These are phyloP conservation scores for Teratosphaeria viscida DNA, from an alignment of 2,329 filamentous ascomycete species.

Conservation along the genomic window DNA sequence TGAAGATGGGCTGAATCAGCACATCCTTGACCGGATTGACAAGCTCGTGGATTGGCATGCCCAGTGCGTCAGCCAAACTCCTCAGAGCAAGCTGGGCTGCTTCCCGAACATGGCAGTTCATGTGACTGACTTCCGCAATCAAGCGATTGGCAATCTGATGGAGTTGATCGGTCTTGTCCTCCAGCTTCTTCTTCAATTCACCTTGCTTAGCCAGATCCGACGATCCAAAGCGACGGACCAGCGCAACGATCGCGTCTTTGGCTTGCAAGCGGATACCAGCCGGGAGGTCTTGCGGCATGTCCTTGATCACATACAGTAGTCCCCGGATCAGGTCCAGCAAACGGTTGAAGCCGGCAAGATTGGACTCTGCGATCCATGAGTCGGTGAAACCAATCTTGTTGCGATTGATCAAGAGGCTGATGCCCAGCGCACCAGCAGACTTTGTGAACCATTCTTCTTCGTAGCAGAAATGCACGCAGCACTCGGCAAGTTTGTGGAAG, in stretches of 20 bases:
- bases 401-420: slow-evolving; percentile 75
- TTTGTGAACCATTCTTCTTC: slow-evolving; percentile 99
- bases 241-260: slow-evolving; percentile 63
- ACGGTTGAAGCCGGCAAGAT: slow-evolving; percentile 32
- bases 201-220: slow-evolving; percentile 64
- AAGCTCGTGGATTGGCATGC: slow-evolving; percentile 74
- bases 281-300: slow-evolving; percentile 89
- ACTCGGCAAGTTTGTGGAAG: slow-evolving; percentile 70
- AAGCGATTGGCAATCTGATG: slow-evolving; percentile 73
- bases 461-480: slow-evolving; percentile 89
- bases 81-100: slow-evolving; percentile 73
- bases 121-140: slow-evolving; percentile 81
- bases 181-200: slow-evolving; percentile 44
- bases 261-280: slow-evolving; percentile 78
- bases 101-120: slow-evolving; percentile 88
- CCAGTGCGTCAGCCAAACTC: slow-evolving; percentile 67
- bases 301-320: slow-evolving; percentile 96
- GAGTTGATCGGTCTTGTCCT: slow-evolving; percentile 55
- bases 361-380: slow-evolving; percentile 58
- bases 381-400: slow-evolving; percentile 78
- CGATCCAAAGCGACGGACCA: slow-evolving; percentile 68
- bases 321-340: slow-evolving; percentile 82
- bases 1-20: slow-evolving; percentile 83
- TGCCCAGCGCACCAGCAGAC: slow-evolving; percentile 80
- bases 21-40: slow-evolving; percentile 84